Base-by-base conservation (phyloP, 495 filamentous ascomycete genomes). In the Apodospora peruviana region DNA sequence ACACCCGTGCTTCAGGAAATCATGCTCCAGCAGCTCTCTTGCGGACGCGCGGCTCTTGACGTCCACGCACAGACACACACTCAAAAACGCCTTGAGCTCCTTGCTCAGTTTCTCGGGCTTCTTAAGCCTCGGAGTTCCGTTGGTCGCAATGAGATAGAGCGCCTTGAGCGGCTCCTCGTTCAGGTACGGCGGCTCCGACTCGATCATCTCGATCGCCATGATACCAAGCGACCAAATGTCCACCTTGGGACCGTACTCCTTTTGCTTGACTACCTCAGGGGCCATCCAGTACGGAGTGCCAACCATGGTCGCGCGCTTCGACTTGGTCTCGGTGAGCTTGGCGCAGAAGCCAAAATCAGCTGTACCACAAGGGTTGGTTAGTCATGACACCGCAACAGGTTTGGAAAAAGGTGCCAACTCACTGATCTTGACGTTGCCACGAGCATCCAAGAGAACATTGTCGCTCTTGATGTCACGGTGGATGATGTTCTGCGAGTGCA, bases 181-280 rank as follows among this genome's bases (percentile, higher is more conserved):
- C 21, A 97, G 79, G 66, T 98, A 97, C 0, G 93, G 93, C 5
- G 93, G 93, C 62, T 98, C 93, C 10, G 87, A 91, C 68, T 98
- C 94, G 61, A 98, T 98, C 94, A 98, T 96, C 73, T 98, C 93
- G 56, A 98, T 98, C 35, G 93, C 91, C 93, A 97, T 98, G 72
- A 98, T 98, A 58, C 93, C 93, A 42, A 98, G 76, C 11, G 91
- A 96, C 93, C 93, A 97, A 57, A 96, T 96, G 61, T 98, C 93
- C 47, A 97, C 93, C 77, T 98, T 98, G 55, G 87, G 85, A 32
- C 90, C 93, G 61, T 98, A 98, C 65, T 96, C 91, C 74, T 96
- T 96, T 66, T 96, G 93, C 74, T 96, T 97, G 61, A 98, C 93
- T 14, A 98, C 93, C 66, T 98, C 93, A 25, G 93, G 93, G 2